Evolutionary conservation across 2,329 filamentous ascomycete species (phyloP).

Genomic region (Daldinia sp.): DNA sequence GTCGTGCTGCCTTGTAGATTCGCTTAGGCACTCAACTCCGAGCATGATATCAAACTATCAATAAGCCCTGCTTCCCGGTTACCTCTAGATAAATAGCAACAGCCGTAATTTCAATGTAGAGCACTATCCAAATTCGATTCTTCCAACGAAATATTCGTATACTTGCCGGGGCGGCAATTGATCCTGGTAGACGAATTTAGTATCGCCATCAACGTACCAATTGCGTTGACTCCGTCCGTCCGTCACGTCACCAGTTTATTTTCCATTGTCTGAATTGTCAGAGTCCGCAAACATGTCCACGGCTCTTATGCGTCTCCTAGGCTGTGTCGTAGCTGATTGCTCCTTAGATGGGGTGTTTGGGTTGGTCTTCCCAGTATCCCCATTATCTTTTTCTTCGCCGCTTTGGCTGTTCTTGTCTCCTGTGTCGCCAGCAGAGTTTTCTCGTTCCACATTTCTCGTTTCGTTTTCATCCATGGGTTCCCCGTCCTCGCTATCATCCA

Average conservation of each 20-base stretch:
- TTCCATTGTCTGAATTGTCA: constrained; percentile 58
- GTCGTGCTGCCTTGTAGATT: neutral
- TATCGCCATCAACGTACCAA: neutral
- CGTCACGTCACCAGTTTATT: constrained; percentile 26
- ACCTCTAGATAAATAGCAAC: neutral
- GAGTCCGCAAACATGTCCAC: constrained; percentile 90
- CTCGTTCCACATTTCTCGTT: constrained; percentile 33
- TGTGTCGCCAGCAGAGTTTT: constrained; percentile 27
- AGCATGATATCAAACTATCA: neutral
- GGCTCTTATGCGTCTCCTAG: constrained; percentile 73
- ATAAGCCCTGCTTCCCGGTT: neutral
- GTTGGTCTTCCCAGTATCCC: constrained; percentile 36
- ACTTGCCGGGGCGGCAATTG: neutral
- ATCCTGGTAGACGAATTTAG: neutral
- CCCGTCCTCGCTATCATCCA: constrained; percentile 45
- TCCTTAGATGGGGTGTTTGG: constrained; percentile 41
- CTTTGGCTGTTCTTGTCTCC: constrained; percentile 30
- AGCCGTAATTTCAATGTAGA: neutral
- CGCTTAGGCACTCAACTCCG: neutral
- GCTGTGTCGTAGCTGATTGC: constrained; percentile 44
- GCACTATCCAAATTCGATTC: neutral
- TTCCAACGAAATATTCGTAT: neutral
- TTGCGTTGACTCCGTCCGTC: neutral
- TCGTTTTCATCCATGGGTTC: constrained; percentile 48
- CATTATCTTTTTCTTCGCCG: constrained; percentile 40